These are phyloP conservation scores for Ophiorrhiza pumila DNA, from an alignment of 257 asterid genomes.

Conservation along the genomic window DNA sequence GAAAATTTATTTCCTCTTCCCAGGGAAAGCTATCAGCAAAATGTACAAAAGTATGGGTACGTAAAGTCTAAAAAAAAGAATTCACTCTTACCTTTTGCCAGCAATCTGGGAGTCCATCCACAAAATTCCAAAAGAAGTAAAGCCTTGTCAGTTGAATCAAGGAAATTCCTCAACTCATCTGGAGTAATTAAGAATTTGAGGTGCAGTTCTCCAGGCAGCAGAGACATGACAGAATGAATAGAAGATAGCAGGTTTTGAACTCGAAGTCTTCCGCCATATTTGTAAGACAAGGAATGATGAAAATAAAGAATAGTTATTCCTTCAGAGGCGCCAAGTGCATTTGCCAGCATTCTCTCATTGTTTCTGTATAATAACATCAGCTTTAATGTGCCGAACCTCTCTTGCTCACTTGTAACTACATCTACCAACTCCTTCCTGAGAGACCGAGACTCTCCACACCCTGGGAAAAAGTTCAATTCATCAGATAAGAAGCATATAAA, in stretches of 20 bases:
- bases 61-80: constrained; percentile 37
- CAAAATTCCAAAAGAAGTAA: constrained; percentile 78
- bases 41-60: constrained; percentile 12
- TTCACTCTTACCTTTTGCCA: constrained; percentile 40
- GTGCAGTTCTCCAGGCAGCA: constrained; percentile 55
- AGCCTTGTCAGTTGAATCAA: constrained; percentile 83
- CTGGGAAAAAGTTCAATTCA: constrained; percentile 36
- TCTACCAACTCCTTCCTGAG: constrained; percentile 69
- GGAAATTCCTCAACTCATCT: constrained; percentile 56
- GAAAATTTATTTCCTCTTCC: neutral
- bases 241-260: constrained; percentile 71
- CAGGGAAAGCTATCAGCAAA: neutral
- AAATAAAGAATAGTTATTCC: constrained; percentile 58
- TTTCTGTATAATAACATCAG: constrained; percentile 70
- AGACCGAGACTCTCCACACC: constrained; percentile 91
- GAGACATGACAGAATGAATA: constrained; percentile 51
- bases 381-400: constrained; percentile 50
- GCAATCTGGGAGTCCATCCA: constrained; percentile 79
- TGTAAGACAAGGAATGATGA: constrained; percentile 56
- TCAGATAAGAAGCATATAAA: neutral
- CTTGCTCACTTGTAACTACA: constrained; percentile 50
- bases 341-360: constrained; percentile 68
- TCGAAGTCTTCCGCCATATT: constrained; percentile 71
- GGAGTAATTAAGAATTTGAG: constrained; percentile 50
- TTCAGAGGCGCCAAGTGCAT: constrained; percentile 71